Percentiles rank a stretch among this genome's conserved stretches.
phyloP scores from a whole-genome alignment of 2,329 filamentous ascomycete genomes.

The Thelonectria discophora region DNA sequence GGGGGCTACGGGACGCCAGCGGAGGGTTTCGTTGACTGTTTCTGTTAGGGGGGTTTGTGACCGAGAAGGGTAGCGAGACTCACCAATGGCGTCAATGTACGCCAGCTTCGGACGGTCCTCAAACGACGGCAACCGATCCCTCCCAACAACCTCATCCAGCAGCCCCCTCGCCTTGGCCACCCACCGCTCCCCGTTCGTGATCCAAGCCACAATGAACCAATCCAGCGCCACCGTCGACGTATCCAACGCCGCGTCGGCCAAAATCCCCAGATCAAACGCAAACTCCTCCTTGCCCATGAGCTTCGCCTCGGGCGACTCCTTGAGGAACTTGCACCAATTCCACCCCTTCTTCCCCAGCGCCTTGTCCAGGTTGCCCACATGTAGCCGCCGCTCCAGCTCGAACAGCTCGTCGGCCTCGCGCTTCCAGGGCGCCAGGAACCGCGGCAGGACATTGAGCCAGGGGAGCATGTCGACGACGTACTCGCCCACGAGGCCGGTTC shows the following conservation, averaged over 20 bases:
- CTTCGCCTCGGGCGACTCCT: conserved; percentile 28
- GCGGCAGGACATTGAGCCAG: conserved; percentile 51
- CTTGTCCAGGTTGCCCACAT: conserved; percentile 38
- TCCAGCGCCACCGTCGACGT: conserved; percentile 42
- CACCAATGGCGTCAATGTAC: conserved; percentile 54
- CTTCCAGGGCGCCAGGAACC: conserved; percentile 48
- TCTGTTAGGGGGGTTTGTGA: not conserved
- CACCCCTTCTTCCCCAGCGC: conserved; percentile 39
- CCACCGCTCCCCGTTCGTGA: conserved; percentile 32
- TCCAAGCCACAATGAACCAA: conserved; percentile 47
- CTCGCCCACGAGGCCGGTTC: conserved; percentile 43
- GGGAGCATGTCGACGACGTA: conserved; percentile 55
- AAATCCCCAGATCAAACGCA: conserved; percentile 45
- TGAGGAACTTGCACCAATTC: conserved; percentile 46
- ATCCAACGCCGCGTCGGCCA: conserved; percentile 45
- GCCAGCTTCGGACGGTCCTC: conserved; percentile 50
- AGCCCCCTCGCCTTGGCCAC: conserved; percentile 51
- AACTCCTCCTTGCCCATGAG: conserved; percentile 43
- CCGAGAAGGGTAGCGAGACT: conserved; percentile 26
- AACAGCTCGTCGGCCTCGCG: conserved; percentile 43
- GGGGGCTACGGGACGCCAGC: conserved; percentile 54
- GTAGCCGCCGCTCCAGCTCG: conserved; percentile 47
- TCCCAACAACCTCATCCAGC: conserved; percentile 53
- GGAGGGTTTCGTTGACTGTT: conserved; percentile 48
- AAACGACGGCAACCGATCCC: conserved; percentile 49